These are phyloP conservation scores for Didymella pomorum DNA, from an alignment of 2,329 filamentous ascomycete genomes.

Conservation along the genomic window DNA sequence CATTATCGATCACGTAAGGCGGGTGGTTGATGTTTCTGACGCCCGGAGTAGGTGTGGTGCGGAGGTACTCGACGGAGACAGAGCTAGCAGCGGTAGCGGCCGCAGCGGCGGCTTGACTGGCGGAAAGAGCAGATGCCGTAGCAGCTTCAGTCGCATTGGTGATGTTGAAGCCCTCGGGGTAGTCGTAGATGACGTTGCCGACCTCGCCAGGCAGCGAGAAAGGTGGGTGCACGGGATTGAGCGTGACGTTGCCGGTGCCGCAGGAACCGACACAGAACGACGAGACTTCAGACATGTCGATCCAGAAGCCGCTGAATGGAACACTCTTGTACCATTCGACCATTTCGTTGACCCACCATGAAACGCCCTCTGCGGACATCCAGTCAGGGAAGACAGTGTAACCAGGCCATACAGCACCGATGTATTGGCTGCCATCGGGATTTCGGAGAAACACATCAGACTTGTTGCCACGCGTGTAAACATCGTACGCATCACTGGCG, in stretches of 20 bases:
- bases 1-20: slow-evolving; percentile 78
- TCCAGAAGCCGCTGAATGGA: slow-evolving; percentile 65
- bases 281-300: slow-evolving; percentile 69
- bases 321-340: slow-evolving; percentile 58
- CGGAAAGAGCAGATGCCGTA: slow-evolving; percentile 63
- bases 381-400: slow-evolving; percentile 70
- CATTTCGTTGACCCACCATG: slow-evolving; percentile 68
- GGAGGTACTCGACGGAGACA: slow-evolving; percentile 57
- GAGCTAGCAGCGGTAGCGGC: slow-evolving; percentile 40
- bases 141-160: slow-evolving; percentile 74
- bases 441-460: slow-evolving; percentile 62
- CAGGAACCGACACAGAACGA: slow-evolving; percentile 77
- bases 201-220: slow-evolving; percentile 72
- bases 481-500: slow-evolving; percentile 64
- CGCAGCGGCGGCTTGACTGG: slow-evolving; percentile 58
- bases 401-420: slow-evolving; percentile 65
- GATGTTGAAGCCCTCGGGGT: slow-evolving; percentile 73
- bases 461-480: slow-evolving; percentile 60
- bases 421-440: slow-evolving; percentile 63
- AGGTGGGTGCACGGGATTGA: slow-evolving; percentile 73
- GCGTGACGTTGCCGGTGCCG: slow-evolving; percentile 68
- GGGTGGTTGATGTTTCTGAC: slow-evolving; percentile 74
- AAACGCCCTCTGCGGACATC: slow-evolving; percentile 64
- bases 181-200: slow-evolving; percentile 66
- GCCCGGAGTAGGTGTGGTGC: slow-evolving; percentile 68